These are phyloP conservation scores for Rhizopogon rudus DNA, from an alignment of 768 basidiomycete genomes.

Conservation along the genomic window DNA sequence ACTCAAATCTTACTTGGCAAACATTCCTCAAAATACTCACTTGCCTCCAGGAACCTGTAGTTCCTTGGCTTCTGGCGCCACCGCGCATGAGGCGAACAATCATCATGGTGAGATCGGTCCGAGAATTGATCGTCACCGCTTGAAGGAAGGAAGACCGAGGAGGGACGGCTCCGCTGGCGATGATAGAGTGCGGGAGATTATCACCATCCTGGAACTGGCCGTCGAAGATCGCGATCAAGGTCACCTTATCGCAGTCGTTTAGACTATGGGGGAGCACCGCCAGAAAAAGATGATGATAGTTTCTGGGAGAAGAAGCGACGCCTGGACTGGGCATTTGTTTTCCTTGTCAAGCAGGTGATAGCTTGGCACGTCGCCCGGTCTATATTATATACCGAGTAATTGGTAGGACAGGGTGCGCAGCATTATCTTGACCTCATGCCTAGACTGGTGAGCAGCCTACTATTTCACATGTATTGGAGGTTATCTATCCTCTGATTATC, in stretches of 20 bases:
- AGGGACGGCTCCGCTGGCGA: constrained; percentile 19
- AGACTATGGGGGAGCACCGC: constrained; percentile 4
- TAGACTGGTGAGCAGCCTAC: too few species aligned
- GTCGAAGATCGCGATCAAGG: constrained; percentile 22
- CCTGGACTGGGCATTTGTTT: constrained; percentile 35
- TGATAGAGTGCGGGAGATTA: constrained; percentile 13
- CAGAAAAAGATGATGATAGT: constrained; percentile 29
- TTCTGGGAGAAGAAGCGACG: constrained; percentile 52
- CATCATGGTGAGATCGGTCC: constrained; percentile 33
- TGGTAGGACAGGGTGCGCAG: not conserved
- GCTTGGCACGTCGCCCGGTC: not conserved
- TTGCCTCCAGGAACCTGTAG: constrained; percentile 23
- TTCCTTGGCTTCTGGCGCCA: constrained; percentile 26
- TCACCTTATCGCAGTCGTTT: constrained; percentile 24
- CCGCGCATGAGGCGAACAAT: constrained; percentile 30
- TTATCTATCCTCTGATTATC: constrained; percentile 8
- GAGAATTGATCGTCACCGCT: constrained; percentile 21
- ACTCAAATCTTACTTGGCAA: constrained; percentile 19
- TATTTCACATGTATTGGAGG: not conserved
- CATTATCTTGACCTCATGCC: too few species aligned
- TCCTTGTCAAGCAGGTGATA: not conserved
- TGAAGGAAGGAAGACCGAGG: constrained; percentile 18
- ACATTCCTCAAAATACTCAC: constrained; percentile 48
- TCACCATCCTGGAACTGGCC: constrained; percentile 12
- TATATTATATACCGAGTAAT: not conserved